Percentiles rank a stretch among this genome's conserved stretches.
phyloP scores from a whole-genome alignment of 495 filamentous ascomycete genomes.

The Neurospora sp. region DNA sequence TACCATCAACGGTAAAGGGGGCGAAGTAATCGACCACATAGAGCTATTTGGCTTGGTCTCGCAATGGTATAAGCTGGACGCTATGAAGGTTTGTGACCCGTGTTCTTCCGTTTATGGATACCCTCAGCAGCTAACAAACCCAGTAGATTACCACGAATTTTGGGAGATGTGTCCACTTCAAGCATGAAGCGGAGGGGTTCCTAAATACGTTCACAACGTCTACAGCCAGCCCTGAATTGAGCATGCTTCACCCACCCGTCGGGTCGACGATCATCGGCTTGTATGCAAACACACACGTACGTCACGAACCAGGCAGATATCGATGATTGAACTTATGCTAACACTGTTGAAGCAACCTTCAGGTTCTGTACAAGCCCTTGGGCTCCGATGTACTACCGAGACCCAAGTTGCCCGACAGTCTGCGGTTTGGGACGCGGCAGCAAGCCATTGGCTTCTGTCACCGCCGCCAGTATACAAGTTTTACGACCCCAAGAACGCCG shows the following conservation, averaged over 20 bases:
- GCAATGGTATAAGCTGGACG: background rate
- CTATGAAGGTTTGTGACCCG: background rate
- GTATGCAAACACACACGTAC: background rate
- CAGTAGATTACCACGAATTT: background rate
- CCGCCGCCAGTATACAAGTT: background rate
- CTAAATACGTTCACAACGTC: background rate
- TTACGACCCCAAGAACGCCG: background rate
- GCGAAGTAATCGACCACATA: background rate
- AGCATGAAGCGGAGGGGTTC: background rate
- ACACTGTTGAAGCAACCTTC: background rate
- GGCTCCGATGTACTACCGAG: background rate
- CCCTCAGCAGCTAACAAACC: background rate
- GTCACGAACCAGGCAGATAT: background rate
- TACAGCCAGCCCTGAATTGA: background rate
- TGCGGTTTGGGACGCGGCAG: background rate
- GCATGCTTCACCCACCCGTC: background rate
- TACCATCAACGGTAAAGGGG: background rate
- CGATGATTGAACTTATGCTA: background rate
- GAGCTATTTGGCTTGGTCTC: background rate
- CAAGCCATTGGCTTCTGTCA: background rate
- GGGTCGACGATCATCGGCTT: background rate
- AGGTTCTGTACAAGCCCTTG: background rate
- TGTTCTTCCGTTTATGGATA: background rate
- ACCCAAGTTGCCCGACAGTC: background rate
- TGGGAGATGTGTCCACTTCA: background rate